Evolutionary conservation across 495 filamentous ascomycete genomes (phyloP), one percentile per base, ranked within the genome.

Genomic region (Aspergillus sclerotiicarbonarius): DNA sequence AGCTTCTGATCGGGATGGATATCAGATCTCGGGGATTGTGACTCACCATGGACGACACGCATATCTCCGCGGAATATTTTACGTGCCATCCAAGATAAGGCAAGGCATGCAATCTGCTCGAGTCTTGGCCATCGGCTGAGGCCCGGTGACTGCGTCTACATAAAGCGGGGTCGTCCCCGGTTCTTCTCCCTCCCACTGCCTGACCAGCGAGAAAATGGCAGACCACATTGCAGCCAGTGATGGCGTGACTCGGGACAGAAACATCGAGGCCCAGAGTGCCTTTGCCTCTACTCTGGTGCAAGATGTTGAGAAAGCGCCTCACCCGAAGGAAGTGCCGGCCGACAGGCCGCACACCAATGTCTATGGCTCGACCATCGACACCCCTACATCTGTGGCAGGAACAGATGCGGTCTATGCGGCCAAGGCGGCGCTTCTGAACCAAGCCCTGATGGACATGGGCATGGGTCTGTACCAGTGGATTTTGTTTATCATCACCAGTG

Each of bases 401-500:
- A 56, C 51, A 3, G 64, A 62, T 61, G 65, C 54, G 15, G 53
- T 59, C 29, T 63, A 52, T 32, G 58, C 53, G n/a, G 60, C 79
- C 59, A 91, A 72, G 0, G 51, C 35, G 0, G 30, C 45, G 30
- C 32, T 59, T 2, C 15, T 59, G 19, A 59, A 59, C 43, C 43
- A 54, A 20, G 57, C 57, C 6, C 19, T 83, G 30, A 67, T 80
- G 54, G 87, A 92, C 62, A 88, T 92, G 62, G 89, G 89, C 0
- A 92, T 92, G 80, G 89, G 89, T 33, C 75, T 75, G 59, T 93
- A 92, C 65, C 88, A 93, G 73, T 91, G 84, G 84, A 76, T 86
- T 58, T 76, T 91, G 0, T 90, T 90, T 63, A 66, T 82, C 15
- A 83, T 91, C 15, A 84, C 86, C 35, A 85, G 88, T 3, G 89